Evolutionary conservation across 1,139 yeast genomes (phyloP), one percentile per base, ranked within the genome.

Genomic region (Spencermartinsiella ligniputridi): DNA sequence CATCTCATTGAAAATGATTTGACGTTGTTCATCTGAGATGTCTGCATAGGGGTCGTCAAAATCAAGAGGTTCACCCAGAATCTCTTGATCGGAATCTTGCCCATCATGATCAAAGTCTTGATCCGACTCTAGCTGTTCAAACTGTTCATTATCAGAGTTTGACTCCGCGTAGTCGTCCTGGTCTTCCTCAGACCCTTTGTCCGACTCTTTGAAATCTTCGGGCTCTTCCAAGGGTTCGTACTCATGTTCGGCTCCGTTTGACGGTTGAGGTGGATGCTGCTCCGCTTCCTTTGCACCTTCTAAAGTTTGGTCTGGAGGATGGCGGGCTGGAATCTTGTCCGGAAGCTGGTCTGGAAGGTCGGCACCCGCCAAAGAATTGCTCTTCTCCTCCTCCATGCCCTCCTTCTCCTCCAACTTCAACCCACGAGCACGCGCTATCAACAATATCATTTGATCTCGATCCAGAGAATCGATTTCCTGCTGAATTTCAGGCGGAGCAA

Each of bases 381-480:
- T 22, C 9, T 6, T 8, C 33, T 47, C 49, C 24, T 27, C 44
- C 29, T 42, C 41, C 8, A 22, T 33, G 19, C 36, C 44, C n/a
- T 34, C 47, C 15, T 37, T 48, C 16, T 42, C 46, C 27, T 44
- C 37, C 33, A 36, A 47, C n/a, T 54, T 46, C 29, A 71, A 55
- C 0, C 81, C 81, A 27, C 81, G 61, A 3, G 77, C 71, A 27
- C 66, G 59, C 0, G 78, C 81, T 12, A 75, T 58, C 44, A 74
- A 51, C 29, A 64, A 42, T 1, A 76, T 48, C 13, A 76, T 47
- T 37, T 62, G 56, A 15, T 64, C 62, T 17, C 61, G 57, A 29
- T 72, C 71, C 30, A 73, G 37, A 2, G 53, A 48, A 1, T 60
- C 57, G 21, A 72, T 44, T 4, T 62, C 53, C 2, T 51, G 50